These are phyloP conservation scores for Blastobotrys proliferans DNA, from an alignment of 1,139 yeast genomes.

Conservation along the genomic window DNA sequence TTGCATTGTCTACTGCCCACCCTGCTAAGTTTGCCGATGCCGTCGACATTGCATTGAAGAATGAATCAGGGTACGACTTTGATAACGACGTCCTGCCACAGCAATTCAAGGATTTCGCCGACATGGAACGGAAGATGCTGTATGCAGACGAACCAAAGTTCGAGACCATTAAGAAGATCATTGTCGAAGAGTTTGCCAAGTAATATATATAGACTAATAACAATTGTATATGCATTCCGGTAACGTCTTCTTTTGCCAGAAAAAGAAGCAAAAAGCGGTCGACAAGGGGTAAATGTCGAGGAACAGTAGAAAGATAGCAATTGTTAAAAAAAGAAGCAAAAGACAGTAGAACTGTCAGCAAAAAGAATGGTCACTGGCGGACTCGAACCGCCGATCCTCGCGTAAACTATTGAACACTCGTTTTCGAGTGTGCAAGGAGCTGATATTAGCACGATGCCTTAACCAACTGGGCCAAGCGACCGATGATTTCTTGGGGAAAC, in stretches of 20 bases:
- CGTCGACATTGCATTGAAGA: constrained; percentile 71
- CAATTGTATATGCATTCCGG: no score
- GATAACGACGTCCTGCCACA: constrained; percentile 85
- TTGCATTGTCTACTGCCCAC: constrained; percentile 93
- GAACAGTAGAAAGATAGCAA: not conserved
- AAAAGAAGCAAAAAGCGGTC: no score
- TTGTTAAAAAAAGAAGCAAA: not conserved
- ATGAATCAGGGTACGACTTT: constrained; percentile 70
- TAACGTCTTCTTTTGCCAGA: not conserved
- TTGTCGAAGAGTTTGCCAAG: constrained; percentile 61
- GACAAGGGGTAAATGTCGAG: not conserved
- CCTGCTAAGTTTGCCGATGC: constrained; percentile 98
- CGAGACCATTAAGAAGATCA: constrained; percentile 67
- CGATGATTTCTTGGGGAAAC: not conserved
- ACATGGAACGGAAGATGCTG: constrained; percentile 71
- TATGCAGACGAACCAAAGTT: constrained; percentile 71
- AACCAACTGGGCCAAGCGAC: constrained; percentile 14
- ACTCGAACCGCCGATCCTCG: constrained; percentile 14
- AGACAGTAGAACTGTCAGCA: no score
- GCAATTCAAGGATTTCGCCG: constrained; percentile 69
- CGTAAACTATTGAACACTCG: constrained; percentile 1
- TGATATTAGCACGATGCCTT: constrained; percentile 14
- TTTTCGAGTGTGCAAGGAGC: constrained; percentile 3
- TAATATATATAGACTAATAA: constrained; percentile 31
- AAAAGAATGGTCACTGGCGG: constrained; percentile 13